Evolutionary conservation across 2,329 filamentous ascomycete species (phyloP).

Genomic region (Rhexocercosporidium sp.): DNA sequence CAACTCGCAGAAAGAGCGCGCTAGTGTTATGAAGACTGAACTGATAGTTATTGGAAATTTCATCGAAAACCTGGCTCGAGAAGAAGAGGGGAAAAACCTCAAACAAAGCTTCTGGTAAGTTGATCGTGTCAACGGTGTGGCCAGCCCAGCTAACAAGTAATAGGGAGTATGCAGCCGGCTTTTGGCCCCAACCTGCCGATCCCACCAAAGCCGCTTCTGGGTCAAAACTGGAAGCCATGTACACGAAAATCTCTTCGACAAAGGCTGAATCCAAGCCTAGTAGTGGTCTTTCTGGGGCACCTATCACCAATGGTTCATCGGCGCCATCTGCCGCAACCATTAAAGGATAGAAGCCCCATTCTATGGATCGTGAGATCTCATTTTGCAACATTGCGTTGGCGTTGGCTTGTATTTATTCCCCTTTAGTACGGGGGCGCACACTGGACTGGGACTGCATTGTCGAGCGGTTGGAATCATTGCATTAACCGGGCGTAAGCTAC

Average conservation of each 20-base stretch:
- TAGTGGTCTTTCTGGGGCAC: conserved; percentile 16
- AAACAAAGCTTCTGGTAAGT: conserved; percentile 41
- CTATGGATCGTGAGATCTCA: background rate
- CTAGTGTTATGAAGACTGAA: conserved; percentile 65
- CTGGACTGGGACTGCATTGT: conserved; percentile 16
- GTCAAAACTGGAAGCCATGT: conserved; percentile 39
- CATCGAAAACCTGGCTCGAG: conserved; percentile 50
- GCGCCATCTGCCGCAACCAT: conserved; percentile 3
- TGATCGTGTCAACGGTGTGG: background rate
- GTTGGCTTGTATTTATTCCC: conserved; percentile 16
- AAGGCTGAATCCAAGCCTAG: conserved; percentile 21
- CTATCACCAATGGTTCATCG: conserved; percentile 24
- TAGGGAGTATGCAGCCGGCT: conserved; percentile 43
- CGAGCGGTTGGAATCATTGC: conserved; percentile 23
- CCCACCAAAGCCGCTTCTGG: conserved; percentile 33
- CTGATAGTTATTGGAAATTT: conserved; percentile 67
- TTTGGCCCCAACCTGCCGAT: conserved; percentile 39
- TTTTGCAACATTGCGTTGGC: conserved; percentile 25
- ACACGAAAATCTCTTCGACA: conserved; percentile 36
- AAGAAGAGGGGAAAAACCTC: conserved; percentile 37
- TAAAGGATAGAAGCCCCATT: conserved; percentile 1
- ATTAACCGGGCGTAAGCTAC: conserved; percentile 21
- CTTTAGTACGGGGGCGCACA: conserved; percentile 2
- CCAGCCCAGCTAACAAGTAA: conserved; percentile 17
- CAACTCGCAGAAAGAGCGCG: conserved; percentile 65